Percentiles rank a stretch among this genome's conserved stretches.
These are phyloP conservation scores for Lipomyces sp. DNA, from an alignment of 805 yeast species.

Conservation along the genomic window DNA sequence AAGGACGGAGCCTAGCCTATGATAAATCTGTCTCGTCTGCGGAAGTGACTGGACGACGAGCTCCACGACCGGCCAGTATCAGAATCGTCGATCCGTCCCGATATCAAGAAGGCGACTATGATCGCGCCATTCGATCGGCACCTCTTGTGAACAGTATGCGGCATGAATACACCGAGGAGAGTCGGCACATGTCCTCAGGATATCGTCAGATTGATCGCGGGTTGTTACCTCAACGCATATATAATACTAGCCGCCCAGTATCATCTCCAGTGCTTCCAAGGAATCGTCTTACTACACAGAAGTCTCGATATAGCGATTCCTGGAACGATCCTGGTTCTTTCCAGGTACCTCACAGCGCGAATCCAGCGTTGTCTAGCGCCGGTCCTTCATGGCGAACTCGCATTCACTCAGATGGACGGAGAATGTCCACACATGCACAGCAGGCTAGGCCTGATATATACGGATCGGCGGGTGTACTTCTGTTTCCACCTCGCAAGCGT, in stretches of 20 bases:
- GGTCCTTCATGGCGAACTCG: not conserved
- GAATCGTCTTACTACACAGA: not conserved
- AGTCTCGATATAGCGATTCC: not conserved
- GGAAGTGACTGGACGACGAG: slow-evolving; percentile 9
- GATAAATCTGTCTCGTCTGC: not conserved
- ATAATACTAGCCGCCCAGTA: not conserved
- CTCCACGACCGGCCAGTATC: slow-evolving; percentile 27
- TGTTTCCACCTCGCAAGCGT: not conserved
- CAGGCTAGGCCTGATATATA: not conserved
- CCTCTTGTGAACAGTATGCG: slow-evolving; percentile 17
- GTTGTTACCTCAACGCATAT: not conserved
- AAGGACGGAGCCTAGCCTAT: not conserved
- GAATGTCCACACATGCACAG: not conserved
- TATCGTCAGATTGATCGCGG: not conserved
- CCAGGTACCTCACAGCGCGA: slow-evolving; percentile 1
- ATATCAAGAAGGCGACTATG: slow-evolving; percentile 27
- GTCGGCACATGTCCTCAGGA: not conserved
- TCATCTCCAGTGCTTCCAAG: not conserved
- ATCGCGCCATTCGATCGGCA: slow-evolving; percentile 35
- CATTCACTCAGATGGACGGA: not conserved
- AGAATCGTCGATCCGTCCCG: slow-evolving; percentile 25
- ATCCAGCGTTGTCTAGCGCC: not conserved
- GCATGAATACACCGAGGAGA: not conserved
- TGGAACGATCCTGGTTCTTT: not conserved
- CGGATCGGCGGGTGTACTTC: not conserved